Evolutionary conservation across 768 basidiomycete species (phyloP), one percentile per base, ranked within the genome.

Genomic region (Naematelia encephala): DNA sequence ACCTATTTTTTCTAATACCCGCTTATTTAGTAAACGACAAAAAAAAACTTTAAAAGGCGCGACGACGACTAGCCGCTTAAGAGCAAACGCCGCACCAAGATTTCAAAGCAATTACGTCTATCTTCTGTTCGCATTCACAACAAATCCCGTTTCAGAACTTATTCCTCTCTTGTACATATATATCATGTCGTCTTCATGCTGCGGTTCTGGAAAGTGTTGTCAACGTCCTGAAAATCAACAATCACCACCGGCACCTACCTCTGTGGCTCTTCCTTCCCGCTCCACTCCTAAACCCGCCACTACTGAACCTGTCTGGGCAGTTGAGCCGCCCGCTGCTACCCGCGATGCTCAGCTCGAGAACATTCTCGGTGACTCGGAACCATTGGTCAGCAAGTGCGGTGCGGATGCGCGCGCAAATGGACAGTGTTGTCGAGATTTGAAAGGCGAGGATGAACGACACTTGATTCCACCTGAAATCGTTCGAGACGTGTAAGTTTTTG

Each of bases 381-480:
- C 67, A 16, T 57, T 69, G 1, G 63, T 44, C 14, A 47, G 54
- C 42, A 69, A 69, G 54, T 69, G 67, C 46, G 67, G 58, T 12
- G 64, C 59, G 44, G 53, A 59, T 26, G 57, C 57, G 16, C 14
- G 64, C 22, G 61, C 50, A 26, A 59, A 47, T 8, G 55, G 58
- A 12, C 51, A 52, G 21, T 69, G 67, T 34, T 69, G 67, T 51
- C 66, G 67, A 56, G 69, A 73, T 25, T 58, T 73, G 23, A 73
- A 70, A 45, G 72, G 68, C 21, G 72, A 73, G 23, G 72, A 73
- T 59, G 72, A 73, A 56, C 51, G 72, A 25, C 63, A 68, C 54
- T 44, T 73, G 50, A 69, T 73, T 53, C 54, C 54, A 51, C 72
- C 72, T 3, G 72, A 73, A 50, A 69, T 73, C 27, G 69, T 73